Base-by-base conservation (phyloP, 1,284 basidiomycete species). In the Boletus semigastroideus region DNA sequence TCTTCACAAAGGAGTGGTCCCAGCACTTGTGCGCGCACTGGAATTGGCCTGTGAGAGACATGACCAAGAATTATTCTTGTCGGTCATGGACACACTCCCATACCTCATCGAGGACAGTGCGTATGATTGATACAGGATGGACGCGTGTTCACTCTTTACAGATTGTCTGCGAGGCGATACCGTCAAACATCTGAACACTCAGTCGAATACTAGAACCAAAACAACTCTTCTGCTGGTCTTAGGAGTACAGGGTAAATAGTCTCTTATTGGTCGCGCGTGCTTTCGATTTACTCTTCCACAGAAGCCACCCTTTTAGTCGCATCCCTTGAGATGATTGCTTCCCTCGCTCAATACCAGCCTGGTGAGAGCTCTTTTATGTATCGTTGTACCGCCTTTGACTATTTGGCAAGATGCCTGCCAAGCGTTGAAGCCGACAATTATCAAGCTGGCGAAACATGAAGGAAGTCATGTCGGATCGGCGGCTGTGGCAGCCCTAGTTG, bases 261-360 rank as follows among this genome's bases (percentile, higher is more conserved):
- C 30, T 31, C 10, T 19, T 39, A 3, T 42, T 22, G 17, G 13
- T 41, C 25, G 8, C 20, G 17, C 33, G 10, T 9, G 10, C 11
- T 12, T 8, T 5, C 40, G 41, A 48, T 38, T 33, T 14, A 38
- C 41, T 17, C 12, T 8, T 9, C 19, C n/a, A 6, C 4, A 58
- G 57, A 7, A n/a, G 28, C 49, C 14, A 16, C 7, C 8, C 48
- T 41, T 25, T 27, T 57, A 49, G 9, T 22, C 11, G 50, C 46
- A 3, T 42, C 44, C 4, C 57, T 58, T 1, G 48, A 37, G 11
- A 42, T 57, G 36, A 20, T 58, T 30, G 22, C 31, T 25, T 17
- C 25, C 31, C 12, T 57, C 13, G 47, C 54, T 1, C 31, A 7
- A 16, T 6, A 37, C 19, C 43, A 5, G 9, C 42, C 38, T 19